Evolutionary conservation across 139 green algal species (phyloP).

Genomic region (Eudorina sp.): DNA sequence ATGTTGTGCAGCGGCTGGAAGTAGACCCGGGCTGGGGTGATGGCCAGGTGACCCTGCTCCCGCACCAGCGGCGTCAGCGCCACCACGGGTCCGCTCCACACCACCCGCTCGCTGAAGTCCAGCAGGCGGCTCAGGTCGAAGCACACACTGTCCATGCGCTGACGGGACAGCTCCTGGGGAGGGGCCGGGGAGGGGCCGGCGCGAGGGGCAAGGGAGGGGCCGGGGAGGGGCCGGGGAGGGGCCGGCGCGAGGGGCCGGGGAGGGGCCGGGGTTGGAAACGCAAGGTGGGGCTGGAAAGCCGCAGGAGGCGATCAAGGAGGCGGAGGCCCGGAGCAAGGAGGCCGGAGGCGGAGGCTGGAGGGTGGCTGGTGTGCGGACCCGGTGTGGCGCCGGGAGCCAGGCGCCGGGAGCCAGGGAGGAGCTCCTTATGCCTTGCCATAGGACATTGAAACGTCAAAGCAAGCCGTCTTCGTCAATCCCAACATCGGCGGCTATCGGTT

Average conservation of each 20-base stretch:
- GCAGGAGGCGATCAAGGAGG: no score
- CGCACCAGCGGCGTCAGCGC: constrained; percentile 74
- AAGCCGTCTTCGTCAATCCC: no score
- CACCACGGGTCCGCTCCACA: constrained; percentile 60
- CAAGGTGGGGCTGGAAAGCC: no score
- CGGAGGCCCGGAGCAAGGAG: no score
- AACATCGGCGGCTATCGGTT: no score
- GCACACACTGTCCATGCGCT: constrained; percentile 59
- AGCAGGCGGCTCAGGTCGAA: constrained; percentile 87
- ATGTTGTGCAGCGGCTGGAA: constrained; percentile 91
- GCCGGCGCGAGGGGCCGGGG: not conserved
- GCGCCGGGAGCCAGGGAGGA: no score
- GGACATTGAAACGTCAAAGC: no score
- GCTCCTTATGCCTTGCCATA: no score
- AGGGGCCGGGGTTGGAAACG: not conserved
- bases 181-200: not conserved
- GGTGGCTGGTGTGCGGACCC: no score
- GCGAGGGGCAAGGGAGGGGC: not conserved
- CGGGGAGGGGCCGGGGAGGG: not conserved
- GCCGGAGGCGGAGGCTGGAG: no score
- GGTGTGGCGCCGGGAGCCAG: no score
- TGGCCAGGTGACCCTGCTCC: constrained; percentile 80
- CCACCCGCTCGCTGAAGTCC: constrained; percentile 77
- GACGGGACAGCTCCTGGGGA: constrained; percentile 55
- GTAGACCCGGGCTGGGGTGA: constrained; percentile 87